Conservation (phyloP, 2,329 filamentous ascomycete genomes). For the Camillea tinctor region DNA sequence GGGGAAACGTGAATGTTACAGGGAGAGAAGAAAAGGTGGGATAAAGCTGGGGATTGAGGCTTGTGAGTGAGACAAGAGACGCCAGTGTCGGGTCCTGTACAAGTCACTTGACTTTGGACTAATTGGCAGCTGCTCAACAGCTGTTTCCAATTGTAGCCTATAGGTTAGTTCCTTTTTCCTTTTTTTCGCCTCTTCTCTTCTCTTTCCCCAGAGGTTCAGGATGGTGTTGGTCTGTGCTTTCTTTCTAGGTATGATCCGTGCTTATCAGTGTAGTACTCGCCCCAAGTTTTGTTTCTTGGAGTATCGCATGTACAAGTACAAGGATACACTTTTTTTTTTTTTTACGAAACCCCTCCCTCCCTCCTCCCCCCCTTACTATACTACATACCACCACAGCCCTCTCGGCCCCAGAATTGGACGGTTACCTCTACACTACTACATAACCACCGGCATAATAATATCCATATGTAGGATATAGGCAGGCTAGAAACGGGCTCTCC, state of each 20-base stretch:
- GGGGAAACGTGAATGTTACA: background rate
- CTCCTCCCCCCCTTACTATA: no score
- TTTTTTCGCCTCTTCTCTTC: background rate
- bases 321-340: background rate
- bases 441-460: no score
- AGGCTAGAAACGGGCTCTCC: constrained; percentile 23
- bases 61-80: constrained; percentile 1
- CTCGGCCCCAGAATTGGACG: background rate
- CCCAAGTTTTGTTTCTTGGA: background rate
- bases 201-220: background rate
- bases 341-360: no score
- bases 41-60: background rate
- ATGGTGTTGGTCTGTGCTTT: background rate
- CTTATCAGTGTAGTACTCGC: no score
- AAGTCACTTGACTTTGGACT: constrained; percentile 18
- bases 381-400: background rate
- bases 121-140: constrained; percentile 1
- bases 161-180: no score
- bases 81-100: constrained; percentile 4
- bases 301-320: background rate
- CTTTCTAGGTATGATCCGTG: background rate
- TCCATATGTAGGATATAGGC: no score
- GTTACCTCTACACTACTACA: background rate
- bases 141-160: no score
- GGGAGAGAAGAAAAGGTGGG: background rate